phyloP scores from a whole-genome alignment of 202 grass and related monocot species.

The Zizania palustris region DNA sequence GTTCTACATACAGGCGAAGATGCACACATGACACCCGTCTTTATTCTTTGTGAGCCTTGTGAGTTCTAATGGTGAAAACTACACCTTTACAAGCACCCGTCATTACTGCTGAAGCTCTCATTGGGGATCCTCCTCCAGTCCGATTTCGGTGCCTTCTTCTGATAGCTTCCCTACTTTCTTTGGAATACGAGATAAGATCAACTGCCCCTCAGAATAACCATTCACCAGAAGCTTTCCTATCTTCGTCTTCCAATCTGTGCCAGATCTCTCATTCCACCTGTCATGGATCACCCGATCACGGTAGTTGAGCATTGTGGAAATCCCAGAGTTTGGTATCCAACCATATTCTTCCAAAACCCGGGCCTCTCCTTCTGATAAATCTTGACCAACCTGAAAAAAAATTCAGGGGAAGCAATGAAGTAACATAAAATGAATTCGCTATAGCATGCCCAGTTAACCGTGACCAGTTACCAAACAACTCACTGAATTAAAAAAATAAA shows the following conservation, averaged over 20 bases:
- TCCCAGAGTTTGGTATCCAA: slow-evolving; percentile 71
- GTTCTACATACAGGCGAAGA: slow-evolving; percentile 18
- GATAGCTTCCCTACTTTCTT: slow-evolving; percentile 41
- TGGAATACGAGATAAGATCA: slow-evolving; percentile 46
- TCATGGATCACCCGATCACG: slow-evolving; percentile 83
- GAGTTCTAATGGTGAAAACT: neutral
- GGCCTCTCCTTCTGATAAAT: slow-evolving; percentile 76
- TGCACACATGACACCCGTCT: neutral
- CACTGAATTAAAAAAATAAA: neutral
- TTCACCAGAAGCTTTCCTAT: slow-evolving; percentile 81
- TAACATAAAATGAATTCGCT: neutral
- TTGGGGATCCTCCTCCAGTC: slow-evolving; percentile 49
- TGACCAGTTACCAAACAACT: too few species aligned
- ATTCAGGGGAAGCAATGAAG: neutral
- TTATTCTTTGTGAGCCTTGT: neutral
- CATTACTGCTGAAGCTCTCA: slow-evolving; percentile 30
- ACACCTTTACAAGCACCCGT: slow-evolving; percentile 35
- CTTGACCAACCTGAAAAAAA: slow-evolving; percentile 59
- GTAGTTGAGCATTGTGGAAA: slow-evolving; percentile 85
- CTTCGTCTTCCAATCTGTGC: slow-evolving; percentile 66
- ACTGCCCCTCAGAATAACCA: slow-evolving; percentile 60
- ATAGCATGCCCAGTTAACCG: too few species aligned
- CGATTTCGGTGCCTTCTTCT: slow-evolving; percentile 37
- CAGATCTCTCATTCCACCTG: slow-evolving; percentile 56
- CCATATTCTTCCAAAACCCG: slow-evolving; percentile 71